Percentiles rank a stretch among this genome's conserved stretches.
Evolutionary conservation across 345 rosid genomes (phyloP).

Genomic region (Bretschneidera sinensis): DNA sequence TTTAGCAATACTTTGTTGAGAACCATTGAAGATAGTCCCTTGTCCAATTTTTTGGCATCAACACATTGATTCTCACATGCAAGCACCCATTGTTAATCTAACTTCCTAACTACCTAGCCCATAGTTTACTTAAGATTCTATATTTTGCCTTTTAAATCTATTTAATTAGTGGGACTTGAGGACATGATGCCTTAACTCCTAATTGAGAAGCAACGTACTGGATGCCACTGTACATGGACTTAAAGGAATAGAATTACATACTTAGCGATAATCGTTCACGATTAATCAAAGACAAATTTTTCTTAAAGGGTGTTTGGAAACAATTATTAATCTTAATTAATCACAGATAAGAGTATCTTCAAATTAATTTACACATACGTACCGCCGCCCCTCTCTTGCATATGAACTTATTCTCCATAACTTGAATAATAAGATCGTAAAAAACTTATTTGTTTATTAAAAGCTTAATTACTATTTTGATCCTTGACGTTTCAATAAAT

Average conservation of each 20-base stretch:
- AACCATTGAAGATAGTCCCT: no score
- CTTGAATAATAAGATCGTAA: constrained; percentile 11
- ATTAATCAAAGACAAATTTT: constrained; percentile 11
- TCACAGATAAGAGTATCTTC: constrained; percentile 24
- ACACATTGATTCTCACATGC: no score
- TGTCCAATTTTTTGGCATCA: no score
- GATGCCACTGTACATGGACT: constrained; percentile 11
- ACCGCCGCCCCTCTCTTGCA: constrained; percentile 16
- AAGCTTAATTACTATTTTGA: no score
- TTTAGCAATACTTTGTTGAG: no score
- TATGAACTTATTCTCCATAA: constrained; percentile 38
- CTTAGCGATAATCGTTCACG: no score
- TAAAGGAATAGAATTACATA: background rate
- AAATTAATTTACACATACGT: constrained; percentile 11
- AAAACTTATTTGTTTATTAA: constrained; percentile 15
- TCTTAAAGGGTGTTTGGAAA: constrained; percentile 9
- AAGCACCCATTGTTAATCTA: no score
- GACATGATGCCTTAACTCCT: constrained; percentile 4
- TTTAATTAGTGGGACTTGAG: no score
- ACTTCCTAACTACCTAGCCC: no score
- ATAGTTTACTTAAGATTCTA: no score
- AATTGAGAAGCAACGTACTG: constrained; percentile 6
- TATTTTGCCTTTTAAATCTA: background rate
- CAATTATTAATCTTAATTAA: constrained; percentile 11
- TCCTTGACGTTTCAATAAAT: no score